phyloP scores from a whole-genome alignment of 192 early-diverging fungal genomes.

The Pilobolus umbonatus region DNA sequence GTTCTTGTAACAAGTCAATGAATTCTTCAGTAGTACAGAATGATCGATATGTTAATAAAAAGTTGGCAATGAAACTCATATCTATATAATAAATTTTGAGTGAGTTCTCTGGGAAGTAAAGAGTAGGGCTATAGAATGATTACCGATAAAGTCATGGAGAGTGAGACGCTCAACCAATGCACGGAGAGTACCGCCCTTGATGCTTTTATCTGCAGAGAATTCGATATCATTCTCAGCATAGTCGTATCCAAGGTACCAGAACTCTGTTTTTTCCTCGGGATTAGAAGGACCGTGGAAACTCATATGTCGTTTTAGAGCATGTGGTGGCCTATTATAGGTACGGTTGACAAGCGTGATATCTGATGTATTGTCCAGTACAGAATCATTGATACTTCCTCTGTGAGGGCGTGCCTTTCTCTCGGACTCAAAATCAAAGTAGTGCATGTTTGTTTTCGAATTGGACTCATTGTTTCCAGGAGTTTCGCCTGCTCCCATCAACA shows the following conservation, averaged over 20 bases:
- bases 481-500: neutral
- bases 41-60: slow-evolving; percentile 93
- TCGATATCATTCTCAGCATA: slow-evolving; percentile 71
- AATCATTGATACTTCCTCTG: slow-evolving; percentile 9
- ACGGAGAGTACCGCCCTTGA: slow-evolving; percentile 85
- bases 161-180: slow-evolving; percentile 88
- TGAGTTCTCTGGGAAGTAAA: neutral
- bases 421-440: neutral
- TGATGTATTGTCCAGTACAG: neutral
- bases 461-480: slow-evolving; percentile 1
- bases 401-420: neutral
- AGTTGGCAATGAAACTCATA: slow-evolving; percentile 77
- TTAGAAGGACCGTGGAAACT: neutral
- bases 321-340: neutral
- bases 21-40: slow-evolving; percentile 83
- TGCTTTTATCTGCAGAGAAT: slow-evolving; percentile 78
- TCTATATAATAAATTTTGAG: slow-evolving; percentile 38
- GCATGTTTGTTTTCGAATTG: too few species aligned
- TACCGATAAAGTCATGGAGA: slow-evolving; percentile 68
- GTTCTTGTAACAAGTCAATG: slow-evolving; percentile 64
- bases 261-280: slow-evolving; percentile 25
- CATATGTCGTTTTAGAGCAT: slow-evolving; percentile 14
- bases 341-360: neutral
- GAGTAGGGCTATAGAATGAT: neutral
- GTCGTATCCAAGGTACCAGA: slow-evolving; percentile 86